phyloP scores from a whole-genome alignment of 2,329 filamentous ascomycete species.

The Exophiala oligosperma region DNA sequence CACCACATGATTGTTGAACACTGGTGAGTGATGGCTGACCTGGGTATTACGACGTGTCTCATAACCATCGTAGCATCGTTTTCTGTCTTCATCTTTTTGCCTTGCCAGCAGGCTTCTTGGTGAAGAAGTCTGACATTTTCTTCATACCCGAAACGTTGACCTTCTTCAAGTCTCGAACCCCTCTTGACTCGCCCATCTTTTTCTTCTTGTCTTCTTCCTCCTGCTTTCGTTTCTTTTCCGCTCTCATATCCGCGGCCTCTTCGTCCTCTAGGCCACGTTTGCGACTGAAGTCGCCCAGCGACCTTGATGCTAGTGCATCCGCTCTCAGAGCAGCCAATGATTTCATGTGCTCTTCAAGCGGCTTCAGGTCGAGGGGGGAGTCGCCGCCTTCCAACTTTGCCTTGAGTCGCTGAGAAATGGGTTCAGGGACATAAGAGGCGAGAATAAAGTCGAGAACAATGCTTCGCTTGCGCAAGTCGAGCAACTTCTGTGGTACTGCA shows the following conservation, averaged over 20 bases:
- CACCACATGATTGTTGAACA: too few species aligned
- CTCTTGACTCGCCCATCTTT: slow-evolving; percentile 72
- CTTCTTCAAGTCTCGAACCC: slow-evolving; percentile 79
- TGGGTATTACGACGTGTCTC: neutral
- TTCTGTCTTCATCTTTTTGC: slow-evolving; percentile 7
- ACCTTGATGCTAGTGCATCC: slow-evolving; percentile 69
- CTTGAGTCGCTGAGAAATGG: slow-evolving; percentile 34
- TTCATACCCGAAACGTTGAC: slow-evolving; percentile 92
- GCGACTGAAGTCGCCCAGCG: slow-evolving; percentile 47
- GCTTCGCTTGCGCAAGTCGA: slow-evolving; percentile 49
- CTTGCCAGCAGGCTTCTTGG: slow-evolving; percentile 52
- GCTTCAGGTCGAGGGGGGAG: slow-evolving; percentile 64
- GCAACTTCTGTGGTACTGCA: slow-evolving; percentile 37
- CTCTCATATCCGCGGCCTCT: slow-evolving; percentile 49
- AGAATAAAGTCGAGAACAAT: slow-evolving; percentile 52
- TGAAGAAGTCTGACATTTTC: slow-evolving; percentile 94
- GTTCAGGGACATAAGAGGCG: slow-evolving; percentile 48
- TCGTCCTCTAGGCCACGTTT: slow-evolving; percentile 47
- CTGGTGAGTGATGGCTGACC: neutral
- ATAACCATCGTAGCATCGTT: neutral
- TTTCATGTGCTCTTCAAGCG: slow-evolving; percentile 69
- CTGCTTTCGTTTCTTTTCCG: slow-evolving; percentile 79
- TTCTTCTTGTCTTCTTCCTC: slow-evolving; percentile 88
- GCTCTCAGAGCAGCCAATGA: slow-evolving; percentile 67
- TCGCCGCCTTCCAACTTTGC: slow-evolving; percentile 35